Evolutionary conservation across 352 stramenopile genomes (phyloP).

Genomic region (Thraustotheca clavata): DNA sequence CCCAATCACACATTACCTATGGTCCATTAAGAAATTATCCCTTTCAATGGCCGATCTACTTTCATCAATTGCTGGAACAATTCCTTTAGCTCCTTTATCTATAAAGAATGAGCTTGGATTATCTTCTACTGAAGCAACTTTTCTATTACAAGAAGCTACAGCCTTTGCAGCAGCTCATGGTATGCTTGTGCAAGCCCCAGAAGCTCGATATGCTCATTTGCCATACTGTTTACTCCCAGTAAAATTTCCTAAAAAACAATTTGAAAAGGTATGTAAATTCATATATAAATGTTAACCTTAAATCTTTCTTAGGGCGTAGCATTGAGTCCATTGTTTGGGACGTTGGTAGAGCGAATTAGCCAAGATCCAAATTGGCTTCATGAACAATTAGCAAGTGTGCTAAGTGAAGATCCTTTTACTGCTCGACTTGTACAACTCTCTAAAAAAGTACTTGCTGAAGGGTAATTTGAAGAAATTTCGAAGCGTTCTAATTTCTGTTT

Average conservation of each 20-base stretch:
- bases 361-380: slow-evolving; percentile 76
- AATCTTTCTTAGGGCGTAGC: slow-evolving; percentile 31
- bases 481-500: background rate
- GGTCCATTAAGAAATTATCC: slow-evolving; percentile 2
- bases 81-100: background rate
- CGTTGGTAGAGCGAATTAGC: slow-evolving; percentile 70
- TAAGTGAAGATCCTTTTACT: slow-evolving; percentile 85
- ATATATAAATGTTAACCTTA: no score
- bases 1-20: background rate
- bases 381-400: slow-evolving; percentile 51
- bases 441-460: slow-evolving; percentile 50
- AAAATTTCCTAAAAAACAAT: slow-evolving; percentile 17
- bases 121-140: background rate
- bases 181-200: slow-evolving; percentile 19
- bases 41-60: slow-evolving; percentile 8
- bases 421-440: slow-evolving; percentile 68
- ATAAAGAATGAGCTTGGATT: background rate
- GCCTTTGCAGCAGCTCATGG: slow-evolving; percentile 14
- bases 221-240: slow-evolving; percentile 21
- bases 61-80: background rate
- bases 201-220: slow-evolving; percentile 6
- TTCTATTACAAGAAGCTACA: slow-evolving; percentile 9
- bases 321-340: slow-evolving; percentile 65
- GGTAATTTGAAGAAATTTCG: slow-evolving; percentile 27
- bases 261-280: slow-evolving; percentile 2